Evolutionary conservation across 1,139 yeast genomes (phyloP).

Genomic region (Scheffersomyces cryptocercus): DNA sequence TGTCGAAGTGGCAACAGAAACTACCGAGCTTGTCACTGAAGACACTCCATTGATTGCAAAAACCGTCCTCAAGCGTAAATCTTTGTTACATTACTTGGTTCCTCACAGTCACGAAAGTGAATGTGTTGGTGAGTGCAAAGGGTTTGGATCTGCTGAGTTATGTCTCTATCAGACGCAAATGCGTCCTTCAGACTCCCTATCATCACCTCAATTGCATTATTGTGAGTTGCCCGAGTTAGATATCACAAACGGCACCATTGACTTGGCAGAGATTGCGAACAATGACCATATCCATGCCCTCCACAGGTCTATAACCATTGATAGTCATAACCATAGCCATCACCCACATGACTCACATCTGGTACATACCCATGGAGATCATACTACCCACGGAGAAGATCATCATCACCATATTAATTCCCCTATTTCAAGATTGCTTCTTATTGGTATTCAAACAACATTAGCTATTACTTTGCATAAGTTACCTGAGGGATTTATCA

Average conservation of each 20-base stretch:
- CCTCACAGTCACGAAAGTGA: slow-evolving; percentile 21
- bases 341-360: slow-evolving; percentile 9
- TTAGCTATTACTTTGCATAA: slow-evolving; percentile 87
- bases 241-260: no score
- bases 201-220: slow-evolving; percentile 27
- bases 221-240: slow-evolving; percentile 37
- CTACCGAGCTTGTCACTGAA: slow-evolving; percentile 3
- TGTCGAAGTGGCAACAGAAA: no score
- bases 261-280: background rate
- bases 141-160: slow-evolving; percentile 50
- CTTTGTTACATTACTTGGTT: slow-evolving; percentile 28
- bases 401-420: slow-evolving; percentile 85
- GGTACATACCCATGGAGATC: slow-evolving; percentile 8
- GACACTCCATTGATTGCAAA: slow-evolving; percentile 10
- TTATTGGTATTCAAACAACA: slow-evolving; percentile 89
- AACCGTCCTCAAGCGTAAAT: slow-evolving; percentile 17
- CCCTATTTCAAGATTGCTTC: slow-evolving; percentile 70
- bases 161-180: slow-evolving; percentile 15
- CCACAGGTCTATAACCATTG: slow-evolving; percentile 4
- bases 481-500: slow-evolving; percentile 91
- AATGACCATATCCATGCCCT: slow-evolving; percentile 2
- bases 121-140: slow-evolving; percentile 52
- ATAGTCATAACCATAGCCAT: slow-evolving; percentile 3
- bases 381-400: slow-evolving; percentile 24
- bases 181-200: background rate